These are phyloP conservation scores for Sechiopsis laciniata DNA, from an alignment of 306 rosid species.

Conservation along the genomic window DNA sequence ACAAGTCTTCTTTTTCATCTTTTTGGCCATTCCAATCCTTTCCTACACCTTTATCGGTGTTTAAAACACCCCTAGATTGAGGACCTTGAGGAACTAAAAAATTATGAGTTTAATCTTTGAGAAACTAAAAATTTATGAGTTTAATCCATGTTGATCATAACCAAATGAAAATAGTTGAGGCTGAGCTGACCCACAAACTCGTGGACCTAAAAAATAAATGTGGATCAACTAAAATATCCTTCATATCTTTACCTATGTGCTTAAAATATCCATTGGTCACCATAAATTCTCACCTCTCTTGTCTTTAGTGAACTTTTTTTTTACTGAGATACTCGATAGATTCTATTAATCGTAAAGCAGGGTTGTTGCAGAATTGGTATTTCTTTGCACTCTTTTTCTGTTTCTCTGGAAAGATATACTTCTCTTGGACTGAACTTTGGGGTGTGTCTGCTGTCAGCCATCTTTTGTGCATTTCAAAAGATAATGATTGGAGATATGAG, in stretches of 20 bases:
- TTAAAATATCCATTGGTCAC: neutral
- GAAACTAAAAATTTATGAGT: too few relatives aligned
- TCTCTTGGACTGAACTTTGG: too few relatives aligned
- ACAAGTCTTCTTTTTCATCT: neutral
- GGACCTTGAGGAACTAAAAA: too few relatives aligned
- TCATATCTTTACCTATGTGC: neutral
- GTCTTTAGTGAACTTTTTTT: neutral
- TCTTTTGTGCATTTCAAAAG: slow-evolving; percentile 12
- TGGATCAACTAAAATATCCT: neutral
- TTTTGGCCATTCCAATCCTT: slow-evolving; percentile 6
- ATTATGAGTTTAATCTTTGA: too few relatives aligned
- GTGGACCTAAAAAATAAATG: too few relatives aligned
- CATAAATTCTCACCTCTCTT: neutral
- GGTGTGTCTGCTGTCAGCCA: slow-evolving; percentile 8
- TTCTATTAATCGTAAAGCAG: neutral
- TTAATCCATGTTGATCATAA: too few relatives aligned
- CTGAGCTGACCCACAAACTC: too few relatives aligned
- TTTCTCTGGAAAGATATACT: too few relatives aligned
- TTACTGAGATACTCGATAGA: slow-evolving; percentile 1
- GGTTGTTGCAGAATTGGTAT: slow-evolving; percentile 12
- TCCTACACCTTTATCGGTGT: neutral
- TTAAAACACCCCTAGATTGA: neutral
- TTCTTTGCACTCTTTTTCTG: too few relatives aligned
- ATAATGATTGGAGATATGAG: slow-evolving; percentile 16
- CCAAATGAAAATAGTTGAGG: too few relatives aligned